Evolutionary conservation across 2,329 filamentous ascomycete species (phyloP).

Genomic region (Onygenales sp.): DNA sequence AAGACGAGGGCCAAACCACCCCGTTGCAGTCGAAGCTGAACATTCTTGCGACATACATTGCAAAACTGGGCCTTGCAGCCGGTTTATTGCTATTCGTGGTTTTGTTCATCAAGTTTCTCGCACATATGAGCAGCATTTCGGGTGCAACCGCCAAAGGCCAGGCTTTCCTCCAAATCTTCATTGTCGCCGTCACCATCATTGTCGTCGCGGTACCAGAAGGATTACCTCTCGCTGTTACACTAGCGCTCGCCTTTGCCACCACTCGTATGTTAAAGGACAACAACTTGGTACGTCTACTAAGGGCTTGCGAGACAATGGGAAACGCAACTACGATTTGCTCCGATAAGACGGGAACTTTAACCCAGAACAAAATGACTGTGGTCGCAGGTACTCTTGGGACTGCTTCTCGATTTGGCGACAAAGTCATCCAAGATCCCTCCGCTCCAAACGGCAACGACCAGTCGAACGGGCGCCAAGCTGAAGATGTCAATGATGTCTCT

Average conservation of each 20-base stretch:
- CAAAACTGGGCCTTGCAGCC: slow-evolving; percentile 62
- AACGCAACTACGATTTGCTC: slow-evolving; percentile 56
- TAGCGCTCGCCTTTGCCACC: slow-evolving; percentile 54
- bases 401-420: slow-evolving; percentile 33
- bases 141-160: slow-evolving; percentile 44
- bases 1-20: slow-evolving; percentile 67
- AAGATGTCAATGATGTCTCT: slow-evolving; percentile 39
- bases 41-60: slow-evolving; percentile 67
- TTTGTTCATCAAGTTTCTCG: slow-evolving; percentile 65
- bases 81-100: slow-evolving; percentile 69
- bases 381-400: slow-evolving; percentile 48
- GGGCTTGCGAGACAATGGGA: slow-evolving; percentile 56
- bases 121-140: slow-evolving; percentile 3
- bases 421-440: slow-evolving; percentile 17
- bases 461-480: slow-evolving; percentile 18
- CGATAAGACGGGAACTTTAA: slow-evolving; percentile 58
- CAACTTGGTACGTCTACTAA: slow-evolving; percentile 50
- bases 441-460: slow-evolving; percentile 17
- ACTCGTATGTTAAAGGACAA: slow-evolving; percentile 56
- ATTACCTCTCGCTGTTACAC: slow-evolving; percentile 50
- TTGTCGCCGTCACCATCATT: slow-evolving; percentile 69
- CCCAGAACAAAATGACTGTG: slow-evolving; percentile 54
- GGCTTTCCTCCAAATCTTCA: slow-evolving; percentile 65
- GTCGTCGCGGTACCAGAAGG: slow-evolving; percentile 67
- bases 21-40: slow-evolving; percentile 72